Percentiles rank a stretch among this genome's conserved stretches.
phyloP scores from a whole-genome alignment of 768 basidiomycete species.

The Lactifluus rugatus region DNA sequence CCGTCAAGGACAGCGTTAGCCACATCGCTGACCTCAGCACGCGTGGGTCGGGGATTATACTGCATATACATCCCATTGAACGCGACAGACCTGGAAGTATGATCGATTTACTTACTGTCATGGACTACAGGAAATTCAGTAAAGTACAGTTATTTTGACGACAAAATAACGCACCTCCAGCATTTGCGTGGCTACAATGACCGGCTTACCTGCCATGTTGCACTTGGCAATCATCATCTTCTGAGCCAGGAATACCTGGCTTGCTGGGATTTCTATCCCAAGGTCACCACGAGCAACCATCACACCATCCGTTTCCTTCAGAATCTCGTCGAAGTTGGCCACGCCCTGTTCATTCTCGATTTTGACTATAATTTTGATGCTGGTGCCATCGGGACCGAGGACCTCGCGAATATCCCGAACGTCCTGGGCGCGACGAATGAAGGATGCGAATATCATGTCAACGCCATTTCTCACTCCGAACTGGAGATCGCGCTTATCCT shows the following conservation, averaged over 20 bases:
- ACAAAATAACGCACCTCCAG: constrained; percentile 56
- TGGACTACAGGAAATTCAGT: constrained; percentile 47
- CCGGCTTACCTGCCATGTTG: constrained; percentile 95
- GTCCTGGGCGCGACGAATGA: constrained; percentile 92
- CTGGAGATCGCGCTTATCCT: constrained; percentile 90
- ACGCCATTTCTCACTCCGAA: constrained; percentile 98
- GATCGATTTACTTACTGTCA: constrained; percentile 56
- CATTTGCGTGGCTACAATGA: constrained; percentile 99
- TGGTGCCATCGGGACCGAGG: constrained; percentile 89
- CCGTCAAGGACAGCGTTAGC: constrained; percentile 99
- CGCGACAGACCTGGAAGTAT: background rate
- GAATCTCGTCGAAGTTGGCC: constrained; percentile 96
- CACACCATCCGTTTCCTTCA: constrained; percentile 92
- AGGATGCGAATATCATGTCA: constrained; percentile 99
- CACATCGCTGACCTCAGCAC: constrained; percentile 97
- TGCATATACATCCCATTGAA: constrained; percentile 25
- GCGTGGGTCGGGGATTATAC: constrained; percentile 98
- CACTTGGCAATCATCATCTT: constrained; percentile 99
- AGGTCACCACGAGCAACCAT: constrained; percentile 99
- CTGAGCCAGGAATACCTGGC: constrained; percentile 97
- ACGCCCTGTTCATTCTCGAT: constrained; percentile 99
- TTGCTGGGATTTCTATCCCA: constrained; percentile 99
- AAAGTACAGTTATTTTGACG: constrained; percentile 5
- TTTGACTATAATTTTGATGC: constrained; percentile 98
- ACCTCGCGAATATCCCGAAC: constrained; percentile 89